Evolutionary conservation across 1,139 yeast species (phyloP), one percentile per base, ranked within the genome.

Genomic region (Sugiyamaella japonica): DNA sequence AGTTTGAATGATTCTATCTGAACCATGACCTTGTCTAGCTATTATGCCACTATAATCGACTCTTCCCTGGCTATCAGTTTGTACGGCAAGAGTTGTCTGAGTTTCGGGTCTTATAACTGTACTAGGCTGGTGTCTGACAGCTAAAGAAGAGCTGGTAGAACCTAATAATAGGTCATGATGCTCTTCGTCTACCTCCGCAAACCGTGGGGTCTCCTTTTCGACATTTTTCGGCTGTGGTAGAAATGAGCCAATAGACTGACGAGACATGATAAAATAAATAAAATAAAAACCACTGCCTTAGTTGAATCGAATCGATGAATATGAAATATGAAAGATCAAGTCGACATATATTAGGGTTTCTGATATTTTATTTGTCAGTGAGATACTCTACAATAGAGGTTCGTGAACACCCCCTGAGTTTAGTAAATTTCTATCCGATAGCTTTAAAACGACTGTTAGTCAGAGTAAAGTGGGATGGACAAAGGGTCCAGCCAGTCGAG

Each of bases 1-100:
- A 3, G 75, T 60, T 47, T 75, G 77, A 15, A 74, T 66, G n/a
- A 66, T 66, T 25, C 76, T 61, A 8, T 57, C 60, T 1, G 60
- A 41, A 3, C 62, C 60, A 52, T 70, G 73, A 1, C 76, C 77
- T 36, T 70, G 71, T 31, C 61, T 58, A 0, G 75, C 75, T 39
- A 74, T 63, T 2, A 51, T 38, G 9, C 66, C 65, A 50, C 66
- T 67, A 59, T 73, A 73, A 48, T 67, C 64, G 17, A 70, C 63
- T 42, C 65, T 60, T 7, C 76, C 76, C 2, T 69, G 64, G 3
- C 61, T 56, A 48, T 68, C 70, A 28, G 69, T 67, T 13, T 64
- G 70, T 12, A 72, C 58, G 10, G 45, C 45, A 9, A 48, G 34
- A 29, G 45, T 41, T 5, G 23, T 48, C 7, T 13, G 20, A 3